These are phyloP conservation scores for Thecaphora thlaspeos DNA, from an alignment of 1,284 basidiomycete species.

Conservation along the genomic window DNA sequence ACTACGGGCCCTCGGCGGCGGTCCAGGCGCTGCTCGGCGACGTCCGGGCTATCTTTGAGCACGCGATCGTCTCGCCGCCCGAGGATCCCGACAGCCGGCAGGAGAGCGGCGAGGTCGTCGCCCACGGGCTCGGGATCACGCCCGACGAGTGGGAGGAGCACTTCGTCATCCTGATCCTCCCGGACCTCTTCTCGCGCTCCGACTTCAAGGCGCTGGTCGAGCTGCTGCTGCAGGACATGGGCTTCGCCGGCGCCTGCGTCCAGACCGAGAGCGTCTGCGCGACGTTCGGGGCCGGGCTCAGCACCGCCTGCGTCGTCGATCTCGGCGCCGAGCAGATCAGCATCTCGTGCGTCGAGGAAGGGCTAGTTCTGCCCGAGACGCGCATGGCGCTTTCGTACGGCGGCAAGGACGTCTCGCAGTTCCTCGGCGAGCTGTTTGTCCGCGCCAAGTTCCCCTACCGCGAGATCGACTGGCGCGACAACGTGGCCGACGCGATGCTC, in stretches of 20 bases:
- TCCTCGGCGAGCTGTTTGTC: conserved; percentile 76
- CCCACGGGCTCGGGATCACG: conserved; percentile 50
- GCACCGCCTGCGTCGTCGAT: conserved; percentile 91
- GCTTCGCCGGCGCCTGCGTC: conserved; percentile 58
- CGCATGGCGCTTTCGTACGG: conserved; percentile 83
- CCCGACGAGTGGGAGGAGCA: conserved; percentile 58
- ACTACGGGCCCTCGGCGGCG: conserved; percentile 44
- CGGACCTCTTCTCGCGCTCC: conserved; percentile 81
- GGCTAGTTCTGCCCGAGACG: conserved; percentile 81
- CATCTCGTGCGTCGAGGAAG: conserved; percentile 93
- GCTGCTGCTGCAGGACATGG: conserved; percentile 75
- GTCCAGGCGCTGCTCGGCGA: conserved; percentile 47
- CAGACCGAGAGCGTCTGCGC: conserved; percentile 76
- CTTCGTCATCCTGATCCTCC: conserved; percentile 84
- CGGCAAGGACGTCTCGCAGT: conserved; percentile 88
- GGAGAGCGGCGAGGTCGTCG: conserved; percentile 18
- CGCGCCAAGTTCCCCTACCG: conserved; percentile 85
- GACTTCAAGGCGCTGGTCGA: conserved; percentile 80
- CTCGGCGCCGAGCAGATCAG: conserved; percentile 82
- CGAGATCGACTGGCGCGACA: conserved; percentile 65
- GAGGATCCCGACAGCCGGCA: conserved; percentile 28
- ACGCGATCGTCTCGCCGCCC: conserved; percentile 47
- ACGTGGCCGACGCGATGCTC: conserved; percentile 43
- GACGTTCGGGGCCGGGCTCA: conserved; percentile 91
- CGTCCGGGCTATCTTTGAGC: conserved; percentile 41